Conservation (phyloP, 176 grass and related monocot species). For the Urochloa ruziziensis region DNA sequence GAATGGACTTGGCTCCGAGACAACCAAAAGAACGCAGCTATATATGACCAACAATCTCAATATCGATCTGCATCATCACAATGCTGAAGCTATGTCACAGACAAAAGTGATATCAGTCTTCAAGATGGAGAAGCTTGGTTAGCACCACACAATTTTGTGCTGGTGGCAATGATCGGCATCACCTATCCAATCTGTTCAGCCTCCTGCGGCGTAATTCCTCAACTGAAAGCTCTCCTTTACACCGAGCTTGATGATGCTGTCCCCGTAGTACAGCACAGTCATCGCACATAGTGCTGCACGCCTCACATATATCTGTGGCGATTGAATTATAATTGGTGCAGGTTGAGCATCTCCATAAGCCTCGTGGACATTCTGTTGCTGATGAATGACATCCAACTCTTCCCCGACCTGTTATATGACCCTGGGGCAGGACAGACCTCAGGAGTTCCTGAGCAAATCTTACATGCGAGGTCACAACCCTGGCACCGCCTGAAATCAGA, state of each 20-base stretch:
- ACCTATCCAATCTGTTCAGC: conserved; percentile 64
- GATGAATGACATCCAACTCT: conserved; percentile 33
- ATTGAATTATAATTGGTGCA: conserved; percentile 69
- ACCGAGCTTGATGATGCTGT: not conserved
- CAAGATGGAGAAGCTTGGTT: not conserved
- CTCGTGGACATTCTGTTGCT: not conserved
- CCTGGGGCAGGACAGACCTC: not conserved
- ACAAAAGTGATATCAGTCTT: not conserved
- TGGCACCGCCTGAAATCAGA: conserved; percentile 41
- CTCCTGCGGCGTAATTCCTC: conserved; percentile 74
- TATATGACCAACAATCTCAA: not conserved
- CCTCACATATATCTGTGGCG: conserved; percentile 64
- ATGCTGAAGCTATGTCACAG: not conserved
- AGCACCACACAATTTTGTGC: not conserved
- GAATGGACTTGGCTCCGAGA: not conserved
- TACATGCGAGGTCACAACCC: conserved; percentile 64
- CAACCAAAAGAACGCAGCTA: not conserved
- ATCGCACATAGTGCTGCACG: conserved; percentile 54
- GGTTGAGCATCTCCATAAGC: conserved; percentile 62
- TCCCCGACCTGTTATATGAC: conserved; percentile 20
- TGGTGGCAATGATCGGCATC: conserved; percentile 6
- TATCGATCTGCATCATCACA: not conserved
- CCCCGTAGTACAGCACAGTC: conserved; percentile 8
- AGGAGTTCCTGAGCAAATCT: conserved; percentile 47
- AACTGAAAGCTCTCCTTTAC: conserved; percentile 25